Evolutionary conservation across 768 basidiomycete species (phyloP), one percentile per base, ranked within the genome.

Genomic region (Agaricus sinodeliciosus): DNA sequence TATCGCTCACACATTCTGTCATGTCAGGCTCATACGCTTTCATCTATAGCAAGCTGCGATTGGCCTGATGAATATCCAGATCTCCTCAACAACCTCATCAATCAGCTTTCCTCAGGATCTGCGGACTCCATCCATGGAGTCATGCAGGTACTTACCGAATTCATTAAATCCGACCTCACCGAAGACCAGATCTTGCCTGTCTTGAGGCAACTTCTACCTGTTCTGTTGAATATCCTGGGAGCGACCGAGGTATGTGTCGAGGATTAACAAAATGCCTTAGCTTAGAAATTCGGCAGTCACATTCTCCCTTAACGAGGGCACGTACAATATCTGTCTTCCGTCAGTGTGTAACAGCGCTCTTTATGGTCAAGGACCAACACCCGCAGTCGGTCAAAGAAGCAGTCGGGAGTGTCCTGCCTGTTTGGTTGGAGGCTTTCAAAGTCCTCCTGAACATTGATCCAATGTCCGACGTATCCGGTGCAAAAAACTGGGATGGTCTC

Each of bases 41-140:
- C 95, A 11, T 82, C 82, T 1, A 87, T 97, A 55, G 93, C 95
- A 26, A 85, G 85, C 57, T 86, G 83, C 59, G 94, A 97, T 71
- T 97, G 93, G 91, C 95, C 94, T 8, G 94, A 96, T 69, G 91
- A 94, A 75, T 98, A 91, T 65, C 91, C 94, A 0, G 84, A 88
- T 43, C 79, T 97, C n/a, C 76, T 97, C 34, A 73, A 73, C 41
- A 74, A 78, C 42, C 78, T 99, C 16, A 82, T 98, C 56, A 68
- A 69, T 31, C 79, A 95, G 9, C 77, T 98, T 22, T 85, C 87
- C 2, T 86, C 89, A 2, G 76, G 73, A 41, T 82, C 84, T 2
- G 69, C 87, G 0, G 77, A 82, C 53, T 78, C 90, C 4, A 89
- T 96, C 5, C 94, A 98, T 67, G 96, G 96, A 19, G 87, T 94